Percentiles rank a stretch among this genome's conserved stretches.
These are phyloP conservation scores for Barnettozyma populi DNA, from an alignment of 805 yeast genomes.

Conservation along the genomic window DNA sequence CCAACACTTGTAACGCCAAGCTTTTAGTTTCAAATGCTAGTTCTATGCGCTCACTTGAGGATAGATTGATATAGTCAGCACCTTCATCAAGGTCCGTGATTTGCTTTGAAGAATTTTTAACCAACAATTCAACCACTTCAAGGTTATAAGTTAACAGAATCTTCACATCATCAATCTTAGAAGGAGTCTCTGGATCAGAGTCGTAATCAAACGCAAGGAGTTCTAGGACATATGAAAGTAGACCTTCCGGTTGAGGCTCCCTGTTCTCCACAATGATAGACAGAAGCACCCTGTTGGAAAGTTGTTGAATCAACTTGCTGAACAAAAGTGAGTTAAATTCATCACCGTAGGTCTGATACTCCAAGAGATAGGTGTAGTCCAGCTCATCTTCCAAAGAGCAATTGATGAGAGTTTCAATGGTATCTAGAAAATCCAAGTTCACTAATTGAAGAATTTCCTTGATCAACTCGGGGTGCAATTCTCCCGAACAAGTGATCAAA, in stretches of 20 bases:
- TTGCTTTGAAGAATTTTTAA: constrained; percentile 19
- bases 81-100: constrained; percentile 45
- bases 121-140: constrained; percentile 13
- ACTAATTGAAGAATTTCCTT: constrained; percentile 25
- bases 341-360: constrained; percentile 32
- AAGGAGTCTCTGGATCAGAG: constrained; percentile 20
- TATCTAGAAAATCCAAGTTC: constrained; percentile 14
- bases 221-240: constrained; percentile 23
- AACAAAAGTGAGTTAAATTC: constrained; percentile 29
- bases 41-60: constrained; percentile 41
- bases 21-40: constrained; percentile 52
- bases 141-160: constrained; percentile 15
- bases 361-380: constrained; percentile 29
- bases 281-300: constrained; percentile 14
- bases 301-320: constrained; percentile 25
- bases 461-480: constrained; percentile 18
- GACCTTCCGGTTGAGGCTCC: not conserved
- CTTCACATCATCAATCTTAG: constrained; percentile 16
- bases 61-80: constrained; percentile 48
- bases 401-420: constrained; percentile 25
- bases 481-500: constrained; percentile 16
- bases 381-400: constrained; percentile 28
- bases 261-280: constrained; percentile 2
- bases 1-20: constrained; percentile 53
- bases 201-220: constrained; percentile 25